Evolutionary conservation across 805 yeast genomes (phyloP).

Genomic region (Yarrowia sp.): DNA sequence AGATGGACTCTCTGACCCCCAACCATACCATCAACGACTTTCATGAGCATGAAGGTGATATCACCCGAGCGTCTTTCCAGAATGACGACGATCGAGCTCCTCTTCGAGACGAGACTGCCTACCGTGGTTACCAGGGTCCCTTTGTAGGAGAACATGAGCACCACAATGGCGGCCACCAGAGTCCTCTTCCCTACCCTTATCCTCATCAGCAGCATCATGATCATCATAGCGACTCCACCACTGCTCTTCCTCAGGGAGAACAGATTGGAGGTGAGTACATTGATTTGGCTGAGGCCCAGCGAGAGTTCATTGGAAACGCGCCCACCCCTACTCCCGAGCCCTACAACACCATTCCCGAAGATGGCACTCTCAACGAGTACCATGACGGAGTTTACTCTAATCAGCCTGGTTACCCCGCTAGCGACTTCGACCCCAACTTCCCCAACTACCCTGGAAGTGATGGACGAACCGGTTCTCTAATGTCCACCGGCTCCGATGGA

Average conservation of each 20-base stretch:
- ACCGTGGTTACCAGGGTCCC: constrained; percentile 19
- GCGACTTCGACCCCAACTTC: background rate
- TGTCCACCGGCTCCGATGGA: constrained; percentile 27
- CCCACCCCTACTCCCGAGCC: constrained; percentile 9
- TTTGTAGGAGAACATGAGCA: background rate
- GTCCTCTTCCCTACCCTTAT: constrained; percentile 16
- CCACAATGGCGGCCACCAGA: background rate
- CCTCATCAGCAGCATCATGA: background rate
- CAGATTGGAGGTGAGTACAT: constrained; percentile 23
- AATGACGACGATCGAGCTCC: constrained; percentile 11
- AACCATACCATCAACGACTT: constrained; percentile 15
- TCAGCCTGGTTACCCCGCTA: background rate
- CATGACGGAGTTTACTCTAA: constrained; percentile 7
- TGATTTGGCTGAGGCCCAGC: constrained; percentile 16
- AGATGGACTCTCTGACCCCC: constrained; percentile 12
- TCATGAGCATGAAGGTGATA: constrained; percentile 15
- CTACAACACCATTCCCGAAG: constrained; percentile 18
- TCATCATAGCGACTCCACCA: background rate
- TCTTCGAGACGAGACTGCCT: background rate
- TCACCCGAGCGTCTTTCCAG: constrained; percentile 1
- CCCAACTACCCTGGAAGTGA: background rate
- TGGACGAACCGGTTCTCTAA: background rate
- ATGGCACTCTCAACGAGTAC: constrained; percentile 20
- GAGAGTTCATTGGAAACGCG: constrained; percentile 4
- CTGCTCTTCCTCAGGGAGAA: constrained; percentile 16